These are phyloP conservation scores for Pythium oligandrum DNA, from an alignment of 352 stramenopile genomes.

Conservation along the genomic window DNA sequence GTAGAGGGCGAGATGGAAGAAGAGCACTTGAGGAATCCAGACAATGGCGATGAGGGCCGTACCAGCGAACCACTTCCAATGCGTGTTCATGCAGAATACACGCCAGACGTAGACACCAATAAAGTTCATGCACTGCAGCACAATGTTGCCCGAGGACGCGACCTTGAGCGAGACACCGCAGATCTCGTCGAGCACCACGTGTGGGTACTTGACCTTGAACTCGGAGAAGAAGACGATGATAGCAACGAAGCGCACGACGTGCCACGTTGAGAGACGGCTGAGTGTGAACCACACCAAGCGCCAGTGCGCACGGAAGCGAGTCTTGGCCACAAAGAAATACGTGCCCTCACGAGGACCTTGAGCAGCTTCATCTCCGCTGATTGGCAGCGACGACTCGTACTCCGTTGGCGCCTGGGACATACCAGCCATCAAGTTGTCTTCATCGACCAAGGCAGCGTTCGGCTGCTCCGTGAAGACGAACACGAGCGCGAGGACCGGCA, in stretches of 20 bases:
- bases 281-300: slow-evolving; percentile 25
- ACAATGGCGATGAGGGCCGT: slow-evolving; percentile 28
- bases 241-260: slow-evolving; percentile 49
- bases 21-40: slow-evolving; percentile 35
- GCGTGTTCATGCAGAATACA: slow-evolving; percentile 31
- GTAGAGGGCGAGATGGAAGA: slow-evolving; percentile 29
- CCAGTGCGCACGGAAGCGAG: slow-evolving; percentile 10
- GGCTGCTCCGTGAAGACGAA: slow-evolving; percentile 36
- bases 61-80: slow-evolving; percentile 32
- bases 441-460: slow-evolving; percentile 5
- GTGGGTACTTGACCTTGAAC: slow-evolving; percentile 47
- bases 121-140: slow-evolving; percentile 35
- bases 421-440: background rate
- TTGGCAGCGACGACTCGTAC: no score
- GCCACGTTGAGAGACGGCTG: slow-evolving; percentile 30
- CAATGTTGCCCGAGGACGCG: slow-evolving; percentile 42
- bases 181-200: slow-evolving; percentile 36
- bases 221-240: slow-evolving; percentile 57
- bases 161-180: slow-evolving; percentile 35
- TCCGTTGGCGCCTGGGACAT: background rate
- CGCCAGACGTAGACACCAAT: slow-evolving; percentile 41
- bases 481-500: slow-evolving; percentile 29
- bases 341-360: no score
- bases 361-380: no score
- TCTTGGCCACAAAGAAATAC: no score